Base-by-base conservation (phyloP, 2,329 filamentous ascomycete genomes). In the Diaporthe sp. region DNA sequence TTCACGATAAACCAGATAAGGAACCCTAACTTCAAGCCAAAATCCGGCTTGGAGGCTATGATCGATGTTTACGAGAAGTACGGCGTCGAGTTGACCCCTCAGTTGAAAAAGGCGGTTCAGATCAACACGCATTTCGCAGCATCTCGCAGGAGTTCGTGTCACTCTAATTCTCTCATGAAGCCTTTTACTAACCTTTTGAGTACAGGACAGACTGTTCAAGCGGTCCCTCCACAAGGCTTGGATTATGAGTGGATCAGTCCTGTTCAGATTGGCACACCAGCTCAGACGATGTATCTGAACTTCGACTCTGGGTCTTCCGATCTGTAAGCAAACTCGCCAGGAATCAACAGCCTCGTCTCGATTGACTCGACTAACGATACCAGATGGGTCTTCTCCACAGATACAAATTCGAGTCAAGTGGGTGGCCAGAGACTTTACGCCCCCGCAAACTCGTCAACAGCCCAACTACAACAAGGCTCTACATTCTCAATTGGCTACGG, bases 271-370 rank as follows among this genome's bases (percentile, higher is more conserved):
- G 92, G 92, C 73, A 86, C 77, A 7, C 83, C 82, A 47, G 78
- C 82, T 22, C 88, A 89, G 77, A 90, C 86, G 7, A 78, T 94
- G 79, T 88, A 89, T 77, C 84, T 94, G 77, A 89, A 93, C 81
- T 90, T 93, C 77, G 92, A 94, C 79, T 93, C 92, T 50, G 92
- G 92, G 35, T 92, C 90, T 71, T 87, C 91, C 57, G 92, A 93
- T 83, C 85, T 93, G 87, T 72, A 55, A 72, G 70, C 38, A 5
- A 1, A 1, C 57, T 17, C 25, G 8, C 40, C 22, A 25, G 2
- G 1, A 22, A 25, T n/a, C n/a, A n/a, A n/a, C n/a, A n/a, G n/a
- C n/a, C n/a, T n/a, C n/a, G n/a, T n/a, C n/a, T n/a, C n/a, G n/a
- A n/a, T n/a, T n/a, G n/a, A n/a, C n/a, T 12, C 9, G 1, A 19